Base-by-base conservation (phyloP, 1,139 yeast species). In the Komagataea norvegica region DNA sequence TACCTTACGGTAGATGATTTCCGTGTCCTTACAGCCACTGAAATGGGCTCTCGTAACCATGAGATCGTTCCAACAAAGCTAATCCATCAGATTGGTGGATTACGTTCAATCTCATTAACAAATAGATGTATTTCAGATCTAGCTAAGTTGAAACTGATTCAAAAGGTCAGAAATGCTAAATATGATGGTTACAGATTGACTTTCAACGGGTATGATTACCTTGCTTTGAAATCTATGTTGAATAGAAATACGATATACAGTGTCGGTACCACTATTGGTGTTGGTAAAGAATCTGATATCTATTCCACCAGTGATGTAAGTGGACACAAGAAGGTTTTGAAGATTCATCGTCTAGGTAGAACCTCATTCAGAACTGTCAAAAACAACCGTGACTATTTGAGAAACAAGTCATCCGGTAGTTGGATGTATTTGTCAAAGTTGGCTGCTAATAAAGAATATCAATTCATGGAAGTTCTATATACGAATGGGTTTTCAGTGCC, bases 251-350 rank as follows among this genome's bases (percentile, higher is more conserved):
- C 87, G 0, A 60, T 91, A 8, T 79, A 80, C 52, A 82, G 93
- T 3, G 76, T 91, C 10, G 97, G 96, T 14, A 72, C 81, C 31
- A 86, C 84, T 18, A 88, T 91, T 52, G 98, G 98, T 41, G 95
- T 93, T 36, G 98, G 98, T 54, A 91, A 91, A 59, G 98, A 91
- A 60, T 87, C 96, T 4, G 98, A 91, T 63, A 89, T 91, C 53
- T 88, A 82, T 59, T 74, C 91, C n/a, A 89, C 85, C 1, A 79
- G 84, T 42, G 91, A 84, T 53, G 65, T 72, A 9, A 57, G 70
- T 19, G 94, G 94, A 1, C 59, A 57, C 13, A 75, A 77, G 43
- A 74, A 74, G 52, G 96, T 89, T 10, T 61, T 93, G 56, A 91
- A 91, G 61, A 82, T 91, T 33, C 97, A 89, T 62, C 72, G 98